These are phyloP conservation scores for Xylaria grammica DNA, from an alignment of 495 filamentous ascomycete genomes.

Conservation along the genomic window DNA sequence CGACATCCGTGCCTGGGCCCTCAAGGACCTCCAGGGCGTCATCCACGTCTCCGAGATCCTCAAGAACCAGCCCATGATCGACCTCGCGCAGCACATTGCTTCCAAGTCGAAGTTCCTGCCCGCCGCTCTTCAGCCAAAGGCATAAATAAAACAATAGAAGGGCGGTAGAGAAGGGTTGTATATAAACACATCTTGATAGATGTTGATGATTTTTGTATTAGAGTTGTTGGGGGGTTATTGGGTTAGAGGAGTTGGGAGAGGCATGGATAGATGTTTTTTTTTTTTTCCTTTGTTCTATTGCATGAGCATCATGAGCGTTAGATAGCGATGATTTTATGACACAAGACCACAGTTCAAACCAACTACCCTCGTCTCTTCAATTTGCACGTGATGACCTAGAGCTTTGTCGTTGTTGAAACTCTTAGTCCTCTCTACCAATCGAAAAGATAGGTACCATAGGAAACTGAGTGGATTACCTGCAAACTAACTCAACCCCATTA, in stretches of 20 bases:
- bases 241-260: neutral
- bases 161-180: neutral
- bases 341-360: constrained; percentile 22
- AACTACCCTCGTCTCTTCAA: neutral
- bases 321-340: constrained; percentile 17
- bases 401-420: too few species aligned
- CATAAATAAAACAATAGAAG: constrained; percentile 8
- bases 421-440: too few species aligned
- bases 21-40: constrained; percentile 48
- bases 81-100: constrained; percentile 34
- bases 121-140: constrained; percentile 20
- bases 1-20: constrained; percentile 52
- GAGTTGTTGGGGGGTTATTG: neutral
- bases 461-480: too few species aligned
- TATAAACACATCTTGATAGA: neutral
- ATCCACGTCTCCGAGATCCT: constrained; percentile 60
- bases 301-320: constrained; percentile 5
- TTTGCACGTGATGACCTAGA: neutral
- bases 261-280: neutral
- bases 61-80: constrained; percentile 42
- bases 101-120: constrained; percentile 36
- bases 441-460: too few species aligned
- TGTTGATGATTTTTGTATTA: neutral
- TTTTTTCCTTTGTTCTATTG: neutral
- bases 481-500: too few species aligned